phyloP scores from a whole-genome alignment of 805 yeast genomes.

The Candida saitoana region DNA sequence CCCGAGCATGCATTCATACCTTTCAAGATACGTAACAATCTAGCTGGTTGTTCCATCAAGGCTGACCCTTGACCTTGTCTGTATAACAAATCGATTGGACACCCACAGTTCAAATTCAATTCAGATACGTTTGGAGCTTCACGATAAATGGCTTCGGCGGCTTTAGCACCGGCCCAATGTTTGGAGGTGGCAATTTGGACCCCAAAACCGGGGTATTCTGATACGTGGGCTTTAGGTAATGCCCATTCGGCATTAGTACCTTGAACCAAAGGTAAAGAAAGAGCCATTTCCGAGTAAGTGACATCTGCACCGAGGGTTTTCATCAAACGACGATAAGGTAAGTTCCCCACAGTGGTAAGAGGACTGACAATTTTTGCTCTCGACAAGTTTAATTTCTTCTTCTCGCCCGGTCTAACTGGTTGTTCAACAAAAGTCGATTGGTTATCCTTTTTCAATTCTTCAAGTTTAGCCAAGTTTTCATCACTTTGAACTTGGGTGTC shows the following conservation, averaged over 20 bases:
- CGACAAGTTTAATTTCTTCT: constrained; percentile 63
- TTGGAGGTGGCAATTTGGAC: constrained; percentile 89
- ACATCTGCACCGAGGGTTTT: constrained; percentile 85
- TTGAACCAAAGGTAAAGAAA: constrained; percentile 77
- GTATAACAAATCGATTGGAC: constrained; percentile 94
- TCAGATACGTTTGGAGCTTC: constrained; percentile 66
- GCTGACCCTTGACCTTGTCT: constrained; percentile 96
- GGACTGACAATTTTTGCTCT: constrained; percentile 90
- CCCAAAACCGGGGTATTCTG: constrained; percentile 86
- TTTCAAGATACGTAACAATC: constrained; percentile 69
- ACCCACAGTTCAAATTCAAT: constrained; percentile 89
- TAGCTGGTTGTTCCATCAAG: constrained; percentile 81
- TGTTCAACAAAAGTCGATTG: constrained; percentile 65
- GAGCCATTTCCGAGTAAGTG: constrained; percentile 95
- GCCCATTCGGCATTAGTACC: constrained; percentile 98
- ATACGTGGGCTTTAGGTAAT: constrained; percentile 77
- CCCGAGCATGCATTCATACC: constrained; percentile 88
- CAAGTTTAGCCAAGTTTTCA: constrained; percentile 32
- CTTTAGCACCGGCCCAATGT: constrained; percentile 90
- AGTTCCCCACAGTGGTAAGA: constrained; percentile 93
- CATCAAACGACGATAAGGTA: constrained; percentile 94
- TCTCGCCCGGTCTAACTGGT: constrained; percentile 74
- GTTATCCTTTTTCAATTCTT: constrained; percentile 29
- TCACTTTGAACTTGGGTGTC: constrained; percentile 54
- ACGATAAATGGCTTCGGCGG: constrained; percentile 71